These are phyloP conservation scores for Aspergillus brasiliensis DNA, from an alignment of 2,329 filamentous ascomycete species.

Conservation along the genomic window DNA sequence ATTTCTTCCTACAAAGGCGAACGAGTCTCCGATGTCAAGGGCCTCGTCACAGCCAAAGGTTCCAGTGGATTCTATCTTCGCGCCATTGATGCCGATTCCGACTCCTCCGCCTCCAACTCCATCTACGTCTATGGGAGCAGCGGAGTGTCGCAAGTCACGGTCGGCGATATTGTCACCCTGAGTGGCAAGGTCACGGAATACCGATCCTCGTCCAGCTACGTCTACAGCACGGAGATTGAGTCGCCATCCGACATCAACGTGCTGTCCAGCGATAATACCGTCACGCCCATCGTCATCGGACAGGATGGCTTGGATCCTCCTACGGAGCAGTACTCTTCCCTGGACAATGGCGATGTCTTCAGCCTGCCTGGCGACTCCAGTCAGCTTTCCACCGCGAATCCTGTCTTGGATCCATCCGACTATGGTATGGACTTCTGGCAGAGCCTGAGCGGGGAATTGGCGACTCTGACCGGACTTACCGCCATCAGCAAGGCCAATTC, in stretches of 20 bases:
- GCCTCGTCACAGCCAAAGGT: conserved; percentile 66
- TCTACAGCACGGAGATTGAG: conserved; percentile 66
- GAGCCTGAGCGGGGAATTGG: conserved; percentile 66
- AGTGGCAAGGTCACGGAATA: conserved; percentile 63
- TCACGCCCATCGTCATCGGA: conserved; percentile 64
- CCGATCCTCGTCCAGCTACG: conserved; percentile 57
- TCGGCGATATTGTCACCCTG: conserved; percentile 65
- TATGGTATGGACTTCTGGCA: conserved; percentile 77
- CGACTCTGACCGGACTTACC: conserved; percentile 61
- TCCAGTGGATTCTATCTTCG: conserved; percentile 66
- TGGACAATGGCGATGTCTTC: conserved; percentile 69
- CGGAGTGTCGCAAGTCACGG: conserved; percentile 54
- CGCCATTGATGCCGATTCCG: conserved; percentile 59
- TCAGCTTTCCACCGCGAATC: conserved; percentile 62
- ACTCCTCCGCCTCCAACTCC: conserved; percentile 63
- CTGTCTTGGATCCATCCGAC: conserved; percentile 59
- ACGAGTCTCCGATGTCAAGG: conserved; percentile 60
- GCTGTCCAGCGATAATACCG: conserved; percentile 56
- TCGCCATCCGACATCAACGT: conserved; percentile 57
- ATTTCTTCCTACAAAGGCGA: conserved; percentile 63
- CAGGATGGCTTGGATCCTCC: conserved; percentile 60
- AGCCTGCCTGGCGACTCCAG: conserved; percentile 64
- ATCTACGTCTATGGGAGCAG: conserved; percentile 64
- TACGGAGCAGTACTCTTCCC: conserved; percentile 60
- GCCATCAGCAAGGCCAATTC: conserved; percentile 63